Evolutionary conservation across 768 basidiomycete genomes (phyloP).

Genomic region (Cyathus striatus): DNA sequence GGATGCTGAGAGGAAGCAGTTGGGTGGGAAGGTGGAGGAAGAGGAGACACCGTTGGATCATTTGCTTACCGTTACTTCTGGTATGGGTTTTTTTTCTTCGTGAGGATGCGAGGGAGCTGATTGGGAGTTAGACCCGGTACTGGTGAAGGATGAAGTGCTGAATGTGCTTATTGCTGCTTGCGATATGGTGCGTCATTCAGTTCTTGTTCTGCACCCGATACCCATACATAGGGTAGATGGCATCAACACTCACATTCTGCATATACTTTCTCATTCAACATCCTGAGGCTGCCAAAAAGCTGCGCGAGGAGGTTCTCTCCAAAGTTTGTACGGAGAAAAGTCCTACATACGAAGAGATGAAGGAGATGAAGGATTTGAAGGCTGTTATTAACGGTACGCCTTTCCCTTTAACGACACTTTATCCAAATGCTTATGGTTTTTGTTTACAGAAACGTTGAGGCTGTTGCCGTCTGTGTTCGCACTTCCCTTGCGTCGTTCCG

Average conservation of each 20-base stretch:
- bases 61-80: conserved; percentile 45
- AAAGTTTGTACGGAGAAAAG: conserved; percentile 28
- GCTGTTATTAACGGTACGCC: conserved; percentile 30
- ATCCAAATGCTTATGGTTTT: neutral
- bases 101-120: too few relatives aligned
- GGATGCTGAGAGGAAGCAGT: neutral
- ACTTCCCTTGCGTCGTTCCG: neutral
- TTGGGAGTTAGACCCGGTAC: conserved; percentile 12
- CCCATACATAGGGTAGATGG: conserved; percentile 20
- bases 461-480: conserved; percentile 31
- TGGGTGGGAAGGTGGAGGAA: conserved; percentile 21
- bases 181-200: conserved; percentile 37
- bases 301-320: conserved; percentile 36
- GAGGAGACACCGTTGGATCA: conserved; percentile 42
- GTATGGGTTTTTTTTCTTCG: conserved; percentile 21
- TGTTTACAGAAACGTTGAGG: conserved; percentile 33
- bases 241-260: conserved; percentile 33
- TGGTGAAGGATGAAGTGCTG: conserved; percentile 34
- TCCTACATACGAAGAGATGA: conserved; percentile 40
- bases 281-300: conserved; percentile 30
- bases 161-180: conserved; percentile 32
- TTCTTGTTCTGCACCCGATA: too few relatives aligned
- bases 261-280: conserved; percentile 40
- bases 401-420: neutral
- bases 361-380: conserved; percentile 36